A percentile compares a stretch with the other conserved stretches of the same genome.
Evolutionary conservation across 768 basidiomycete genomes (phyloP).

Genomic region (Clitopilus passeckerianus): DNA sequence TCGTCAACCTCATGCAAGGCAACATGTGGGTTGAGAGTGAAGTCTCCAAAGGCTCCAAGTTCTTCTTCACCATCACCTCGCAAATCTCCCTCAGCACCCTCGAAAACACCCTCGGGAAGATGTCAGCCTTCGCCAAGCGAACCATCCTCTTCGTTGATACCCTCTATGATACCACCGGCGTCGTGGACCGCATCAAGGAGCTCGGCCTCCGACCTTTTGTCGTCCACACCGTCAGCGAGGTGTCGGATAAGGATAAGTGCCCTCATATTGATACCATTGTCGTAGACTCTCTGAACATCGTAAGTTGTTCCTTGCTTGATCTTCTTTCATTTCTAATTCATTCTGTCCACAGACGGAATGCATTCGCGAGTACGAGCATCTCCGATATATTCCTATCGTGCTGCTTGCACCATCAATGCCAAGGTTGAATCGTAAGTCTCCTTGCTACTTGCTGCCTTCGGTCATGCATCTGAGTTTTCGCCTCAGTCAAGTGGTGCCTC

Average conservation of each 20-base stretch:
- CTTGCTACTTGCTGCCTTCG: constrained; percentile 1
- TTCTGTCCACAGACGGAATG: constrained; percentile 63
- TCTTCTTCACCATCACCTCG: constrained; percentile 95
- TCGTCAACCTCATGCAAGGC: constrained; percentile 96
- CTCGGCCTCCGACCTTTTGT: constrained; percentile 76
- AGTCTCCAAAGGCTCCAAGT: constrained; percentile 86
- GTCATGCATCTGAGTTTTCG: neutral
- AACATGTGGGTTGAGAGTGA: constrained; percentile 99
- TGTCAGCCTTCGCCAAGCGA: constrained; percentile 82
- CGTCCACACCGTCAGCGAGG: constrained; percentile 73
- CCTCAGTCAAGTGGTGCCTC: constrained; percentile 87
- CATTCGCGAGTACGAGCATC: constrained; percentile 87
- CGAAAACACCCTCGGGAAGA: constrained; percentile 71
- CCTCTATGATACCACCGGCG: constrained; percentile 65
- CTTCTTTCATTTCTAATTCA: constrained; percentile 1
- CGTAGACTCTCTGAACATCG: constrained; percentile 82
- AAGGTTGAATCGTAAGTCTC: constrained; percentile 62
- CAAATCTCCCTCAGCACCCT: constrained; percentile 73
- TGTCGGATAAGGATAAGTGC: constrained; percentile 74
- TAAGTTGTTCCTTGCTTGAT: constrained; percentile 34
- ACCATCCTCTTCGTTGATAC: constrained; percentile 93
- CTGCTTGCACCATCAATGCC: constrained; percentile 78
- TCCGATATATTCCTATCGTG: constrained; percentile 95
- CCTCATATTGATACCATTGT: constrained; percentile 95
- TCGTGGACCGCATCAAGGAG: constrained; percentile 72